phyloP scores from a whole-genome alignment of 306 rosid species.

The Erythrophleum fordii region DNA sequence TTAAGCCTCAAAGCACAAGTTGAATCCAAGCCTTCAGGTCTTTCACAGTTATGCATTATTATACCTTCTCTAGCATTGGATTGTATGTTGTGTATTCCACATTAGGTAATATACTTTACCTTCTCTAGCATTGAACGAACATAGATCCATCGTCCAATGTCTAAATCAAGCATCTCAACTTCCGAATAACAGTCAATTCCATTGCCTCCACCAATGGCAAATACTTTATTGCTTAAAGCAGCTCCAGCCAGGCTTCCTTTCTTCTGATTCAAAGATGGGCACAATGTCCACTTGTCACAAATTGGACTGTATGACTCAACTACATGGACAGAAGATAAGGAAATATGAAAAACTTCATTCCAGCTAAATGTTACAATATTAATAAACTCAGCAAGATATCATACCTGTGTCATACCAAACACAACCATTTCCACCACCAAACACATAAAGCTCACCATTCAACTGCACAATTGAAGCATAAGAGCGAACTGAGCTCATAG shows the following conservation, averaged over 20 bases:
- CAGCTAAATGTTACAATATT: slow-evolving; percentile 12
- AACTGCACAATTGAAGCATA: slow-evolving; percentile 51
- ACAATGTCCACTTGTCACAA: slow-evolving; percentile 60
- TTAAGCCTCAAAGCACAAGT: slow-evolving; percentile 25
- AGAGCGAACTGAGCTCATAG: slow-evolving; percentile 52
- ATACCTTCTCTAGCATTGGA: slow-evolving; percentile 8
- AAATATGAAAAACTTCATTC: slow-evolving; percentile 14
- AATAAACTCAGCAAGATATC: slow-evolving; percentile 25
- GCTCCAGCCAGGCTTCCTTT: slow-evolving; percentile 78
- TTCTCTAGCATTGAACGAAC: slow-evolving; percentile 59
- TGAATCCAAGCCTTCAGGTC: neutral
- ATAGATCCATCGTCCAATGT: slow-evolving; percentile 66
- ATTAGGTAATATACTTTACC: slow-evolving; percentile 46
- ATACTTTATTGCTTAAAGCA: slow-evolving; percentile 49
- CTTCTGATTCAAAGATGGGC: slow-evolving; percentile 68
- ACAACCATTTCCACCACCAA: slow-evolving; percentile 55
- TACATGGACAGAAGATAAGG: slow-evolving; percentile 42
- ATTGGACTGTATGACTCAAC: slow-evolving; percentile 73
- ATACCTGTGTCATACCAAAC: slow-evolving; percentile 61
- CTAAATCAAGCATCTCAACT: slow-evolving; percentile 71
- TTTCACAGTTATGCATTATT: slow-evolving; percentile 20
- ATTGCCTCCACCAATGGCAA: slow-evolving; percentile 60
- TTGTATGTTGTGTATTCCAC: neutral
- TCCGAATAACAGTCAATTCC: slow-evolving; percentile 48
- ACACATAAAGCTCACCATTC: slow-evolving; percentile 58